phyloP scores from a whole-genome alignment of 306 rosid genomes.

The Vigna radiata region DNA sequence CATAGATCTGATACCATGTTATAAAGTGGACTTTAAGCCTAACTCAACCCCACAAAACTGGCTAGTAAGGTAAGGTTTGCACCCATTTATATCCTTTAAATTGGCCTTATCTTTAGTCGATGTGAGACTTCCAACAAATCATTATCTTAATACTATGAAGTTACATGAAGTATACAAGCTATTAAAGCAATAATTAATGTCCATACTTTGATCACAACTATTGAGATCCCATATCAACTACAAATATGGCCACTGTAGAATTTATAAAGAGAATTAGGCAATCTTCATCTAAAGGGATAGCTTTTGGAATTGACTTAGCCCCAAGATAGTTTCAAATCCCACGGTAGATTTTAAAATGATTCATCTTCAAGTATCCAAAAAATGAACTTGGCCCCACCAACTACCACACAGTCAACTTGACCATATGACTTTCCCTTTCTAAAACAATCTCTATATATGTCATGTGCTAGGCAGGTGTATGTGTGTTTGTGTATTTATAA shows the following conservation, averaged over 20 bases:
- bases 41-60: too few relatives aligned
- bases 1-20: too few relatives aligned
- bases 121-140: too few relatives aligned
- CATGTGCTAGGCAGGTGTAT: not conserved
- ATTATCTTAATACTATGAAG: not conserved
- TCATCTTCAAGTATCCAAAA: not conserved
- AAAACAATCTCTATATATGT: not conserved
- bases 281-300: not conserved
- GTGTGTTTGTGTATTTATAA: not conserved
- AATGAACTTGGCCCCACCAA: not conserved
- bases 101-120: too few relatives aligned
- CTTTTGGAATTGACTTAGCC: not conserved
- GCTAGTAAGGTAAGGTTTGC: too few relatives aligned
- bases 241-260: not conserved
- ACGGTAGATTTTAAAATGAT: not conserved
- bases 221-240: not conserved
- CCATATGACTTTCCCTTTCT: not conserved
- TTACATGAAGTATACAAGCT: slow-evolving; percentile 13
- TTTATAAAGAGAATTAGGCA: not conserved
- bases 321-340: not conserved
- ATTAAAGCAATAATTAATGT: slow-evolving; percentile 14
- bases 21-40: too few relatives aligned
- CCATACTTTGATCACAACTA: slow-evolving; percentile 23
- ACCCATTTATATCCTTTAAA: too few relatives aligned
- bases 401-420: not conserved